Evolutionary conservation across 345 rosid genomes (phyloP).

Genomic region (Rhodamnia argentea): DNA sequence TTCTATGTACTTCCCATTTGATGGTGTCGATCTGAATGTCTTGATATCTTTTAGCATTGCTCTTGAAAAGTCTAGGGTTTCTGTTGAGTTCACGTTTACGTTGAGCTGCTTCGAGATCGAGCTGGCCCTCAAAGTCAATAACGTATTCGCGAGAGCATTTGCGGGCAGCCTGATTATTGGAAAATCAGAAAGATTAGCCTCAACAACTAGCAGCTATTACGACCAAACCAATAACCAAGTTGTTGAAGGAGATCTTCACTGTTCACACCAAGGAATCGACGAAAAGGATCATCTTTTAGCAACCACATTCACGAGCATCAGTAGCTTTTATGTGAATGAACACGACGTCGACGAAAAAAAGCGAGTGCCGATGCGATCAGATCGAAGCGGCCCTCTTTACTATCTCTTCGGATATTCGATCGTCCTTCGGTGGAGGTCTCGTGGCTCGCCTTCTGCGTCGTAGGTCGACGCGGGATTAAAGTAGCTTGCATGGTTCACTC

Average conservation of each 20-base stretch:
- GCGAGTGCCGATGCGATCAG: background rate
- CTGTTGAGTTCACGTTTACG: background rate
- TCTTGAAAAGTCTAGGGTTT: background rate
- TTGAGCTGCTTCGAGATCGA: background rate
- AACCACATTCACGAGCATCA: background rate
- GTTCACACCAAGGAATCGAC: background rate
- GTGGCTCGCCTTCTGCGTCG: background rate
- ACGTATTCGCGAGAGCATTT: background rate
- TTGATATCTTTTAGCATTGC: background rate
- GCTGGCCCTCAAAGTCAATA: background rate
- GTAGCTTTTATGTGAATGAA: background rate
- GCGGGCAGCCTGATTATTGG: background rate
- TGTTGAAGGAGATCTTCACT: background rate
- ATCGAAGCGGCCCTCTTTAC: background rate
- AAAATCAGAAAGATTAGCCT: background rate
- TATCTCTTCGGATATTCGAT: background rate
- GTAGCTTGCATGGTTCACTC: background rate
- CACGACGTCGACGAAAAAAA: background rate
- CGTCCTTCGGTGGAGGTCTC: background rate
- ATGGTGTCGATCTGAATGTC: background rate
- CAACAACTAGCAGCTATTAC: background rate
- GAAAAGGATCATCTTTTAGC: background rate
- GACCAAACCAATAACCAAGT: background rate
- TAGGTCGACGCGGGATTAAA: background rate
- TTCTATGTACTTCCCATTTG: background rate